Evolutionary conservation across 495 filamentous ascomycete species (phyloP).

Genomic region (Hypomontagnella monticulosa): DNA sequence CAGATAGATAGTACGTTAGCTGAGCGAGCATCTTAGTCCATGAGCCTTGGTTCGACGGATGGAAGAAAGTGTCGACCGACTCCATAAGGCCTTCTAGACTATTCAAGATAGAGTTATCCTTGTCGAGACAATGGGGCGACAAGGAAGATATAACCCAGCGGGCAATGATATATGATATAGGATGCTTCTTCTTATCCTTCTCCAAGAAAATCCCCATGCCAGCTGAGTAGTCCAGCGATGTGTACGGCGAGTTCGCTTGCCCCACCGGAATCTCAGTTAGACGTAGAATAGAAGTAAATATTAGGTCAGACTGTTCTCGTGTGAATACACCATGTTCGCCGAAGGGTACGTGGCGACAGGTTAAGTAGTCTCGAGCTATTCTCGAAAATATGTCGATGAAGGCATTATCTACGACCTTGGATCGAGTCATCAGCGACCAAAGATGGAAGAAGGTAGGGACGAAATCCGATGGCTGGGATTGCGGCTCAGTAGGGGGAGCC

Average conservation of each 20-base stretch:
- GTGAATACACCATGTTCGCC: slow-evolving; percentile 90
- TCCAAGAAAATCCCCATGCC: slow-evolving; percentile 87
- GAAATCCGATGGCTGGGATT: slow-evolving; percentile 82
- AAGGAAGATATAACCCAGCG: slow-evolving; percentile 94
- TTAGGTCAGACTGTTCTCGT: slow-evolving; percentile 87
- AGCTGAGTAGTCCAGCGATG: slow-evolving; percentile 81
- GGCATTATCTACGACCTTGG: slow-evolving; percentile 83
- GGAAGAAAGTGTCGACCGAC: slow-evolving; percentile 98
- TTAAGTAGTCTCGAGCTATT: slow-evolving; percentile 81
- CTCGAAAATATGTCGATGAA: slow-evolving; percentile 92
- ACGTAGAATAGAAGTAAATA: slow-evolving; percentile 91
- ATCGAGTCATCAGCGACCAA: slow-evolving; percentile 92
- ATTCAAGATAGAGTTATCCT: slow-evolving; percentile 79
- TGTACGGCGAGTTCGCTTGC: slow-evolving; percentile 93
- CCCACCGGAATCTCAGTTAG: slow-evolving; percentile 96
- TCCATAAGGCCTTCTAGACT: slow-evolving; percentile 94
- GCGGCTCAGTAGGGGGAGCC: slow-evolving; percentile 71
- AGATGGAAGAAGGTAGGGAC: slow-evolving; percentile 93
- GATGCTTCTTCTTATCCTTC: slow-evolving; percentile 91
- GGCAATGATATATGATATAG: slow-evolving; percentile 90
- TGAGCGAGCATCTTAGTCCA: slow-evolving; percentile 94
- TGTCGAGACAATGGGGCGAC: slow-evolving; percentile 82
- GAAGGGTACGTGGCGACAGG: slow-evolving; percentile 79
- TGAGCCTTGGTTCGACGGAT: slow-evolving; percentile 91
- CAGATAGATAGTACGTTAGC: slow-evolving; percentile 89